Base-by-base conservation (phyloP, 2,329 filamentous ascomycete species). In the Coniochaeta pulveracea region DNA sequence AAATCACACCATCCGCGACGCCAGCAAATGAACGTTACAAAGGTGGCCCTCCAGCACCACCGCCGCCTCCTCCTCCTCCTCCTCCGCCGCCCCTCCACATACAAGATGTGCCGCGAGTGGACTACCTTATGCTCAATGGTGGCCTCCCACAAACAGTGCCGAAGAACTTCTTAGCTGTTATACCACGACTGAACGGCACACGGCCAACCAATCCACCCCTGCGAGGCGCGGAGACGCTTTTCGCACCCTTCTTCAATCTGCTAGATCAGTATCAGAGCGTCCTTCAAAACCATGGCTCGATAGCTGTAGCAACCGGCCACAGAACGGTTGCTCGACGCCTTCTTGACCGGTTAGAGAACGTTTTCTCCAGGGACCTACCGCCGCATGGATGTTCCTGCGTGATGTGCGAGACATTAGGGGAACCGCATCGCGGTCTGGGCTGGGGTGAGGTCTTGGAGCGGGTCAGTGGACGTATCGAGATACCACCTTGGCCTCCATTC, bases 401-500 rank as follows among this genome's bases (percentile, higher is more conserved):
- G 36, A 84, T 95, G 66, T 96, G 89, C 50, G 73, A 80, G 29
- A 63, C 58, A 10, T 60, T 60, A 4, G 60, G 72, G 23, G 69
- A 77, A 23, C 71, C 80, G 11, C 72, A 76, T 40, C 70, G 67
- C 35, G 88, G 86, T 3, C 66, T 95, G 19, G 91, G 85, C 40
- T 98, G 89, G 89, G 89, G 91, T 8, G 89, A 96, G 51, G 86
- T 96, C 10, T 60, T 98, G 16, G 91, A 98, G 56, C 78, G 88
- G 51, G 86, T 94, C 10, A 91, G 85, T 42, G 89, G 89, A 12
- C 76, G 89, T 35, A 75, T 85, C 38, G 85, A 93, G 45, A 66
- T 95, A 33, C 88, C 89, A 1, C 60, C 69, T 11, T 95, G 89
- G 89, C 89, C 89, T 15, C 85, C 89, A 0, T 91, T 95, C 48